Conservation (phyloP, 768 basidiomycete genomes). For the Hypholoma fasciculare region DNA sequence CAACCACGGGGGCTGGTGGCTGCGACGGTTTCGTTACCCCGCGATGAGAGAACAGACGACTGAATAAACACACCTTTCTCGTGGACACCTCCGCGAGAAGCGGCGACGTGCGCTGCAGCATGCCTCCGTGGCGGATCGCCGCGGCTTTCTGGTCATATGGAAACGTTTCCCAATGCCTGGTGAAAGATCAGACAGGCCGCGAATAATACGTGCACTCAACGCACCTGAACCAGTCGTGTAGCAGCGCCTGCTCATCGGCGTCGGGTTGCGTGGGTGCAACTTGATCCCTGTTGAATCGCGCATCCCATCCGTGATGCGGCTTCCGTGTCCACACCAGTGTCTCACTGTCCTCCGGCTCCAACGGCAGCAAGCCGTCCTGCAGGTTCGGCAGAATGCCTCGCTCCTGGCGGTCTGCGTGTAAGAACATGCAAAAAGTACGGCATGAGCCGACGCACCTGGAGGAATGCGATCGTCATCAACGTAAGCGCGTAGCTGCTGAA, state of each 20-base stretch:
- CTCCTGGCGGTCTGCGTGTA: slow-evolving; percentile 29
- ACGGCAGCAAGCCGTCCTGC: slow-evolving; percentile 35
- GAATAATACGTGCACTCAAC: slow-evolving; percentile 13
- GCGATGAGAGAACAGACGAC: neutral
- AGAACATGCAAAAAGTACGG: neutral
- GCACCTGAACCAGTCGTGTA: slow-evolving; percentile 45
- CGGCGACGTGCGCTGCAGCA: slow-evolving; percentile 14
- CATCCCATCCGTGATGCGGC: slow-evolving; percentile 26
- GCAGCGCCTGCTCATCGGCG: slow-evolving; percentile 13
- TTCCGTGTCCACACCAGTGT: slow-evolving; percentile 32
- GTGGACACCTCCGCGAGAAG: neutral
- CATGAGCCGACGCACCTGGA: slow-evolving; percentile 44
- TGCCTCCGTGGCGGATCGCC: slow-evolving; percentile 42
- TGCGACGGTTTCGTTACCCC: neutral
- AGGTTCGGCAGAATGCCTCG: slow-evolving; percentile 50
- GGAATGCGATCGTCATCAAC: slow-evolving; percentile 59
- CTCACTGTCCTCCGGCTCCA: slow-evolving; percentile 1
- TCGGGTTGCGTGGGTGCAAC: neutral
- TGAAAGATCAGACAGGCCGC: neutral
- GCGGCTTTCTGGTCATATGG: slow-evolving; percentile 29
- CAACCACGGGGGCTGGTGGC: neutral
- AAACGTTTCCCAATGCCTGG: slow-evolving; percentile 50
- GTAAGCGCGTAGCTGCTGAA: slow-evolving; percentile 66
- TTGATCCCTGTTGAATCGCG: slow-evolving; percentile 16
- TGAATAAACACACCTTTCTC: no score